Base-by-base conservation (phyloP, 495 filamentous ascomycete species). In the Aspergillus sclerotiicarbonarius region DNA sequence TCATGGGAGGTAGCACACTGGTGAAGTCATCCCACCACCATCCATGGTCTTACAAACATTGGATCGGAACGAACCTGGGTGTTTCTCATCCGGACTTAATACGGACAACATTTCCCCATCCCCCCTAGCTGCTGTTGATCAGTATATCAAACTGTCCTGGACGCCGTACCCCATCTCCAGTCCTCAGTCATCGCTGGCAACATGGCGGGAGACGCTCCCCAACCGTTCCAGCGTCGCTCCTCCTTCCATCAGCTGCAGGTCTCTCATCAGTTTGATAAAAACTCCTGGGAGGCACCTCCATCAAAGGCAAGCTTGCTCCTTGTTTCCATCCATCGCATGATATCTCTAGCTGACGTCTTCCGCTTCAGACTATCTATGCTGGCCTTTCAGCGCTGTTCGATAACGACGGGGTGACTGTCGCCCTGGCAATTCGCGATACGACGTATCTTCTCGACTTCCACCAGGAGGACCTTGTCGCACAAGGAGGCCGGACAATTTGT, bases 391-490 rank as follows among this genome's bases (percentile, higher is more conserved):
- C 76, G 16, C 75, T 79, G 19, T 70, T 77, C 4, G 74, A 82
- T 31, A 62, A 80, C 32, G 69, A 78, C 35, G 75, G 76, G 0
- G 75, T 83, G 8, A 76, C 80, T 0, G 74, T 90, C 16, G 84
- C 86, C 5, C 70, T 93, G 48, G 87, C 87, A 6, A 82, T 89
- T 56, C 89, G 91, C 62, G 90, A 95, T 69, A 80, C 84, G 6
- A 87, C 87, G 0, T 96, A 96, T 64, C 80, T 89, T 19, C 76
- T 90, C 35, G 90, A 94, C 66, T 93, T 89, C 58, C 80, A 82
- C 25, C 80, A 92, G 49, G 78, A 83, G 57, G 71, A 77, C 2
- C 71, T 88, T 18, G 29, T 56, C 1, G 25, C 58, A 2, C 37
- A 44, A 6, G 44, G 65, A 1, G 59, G 78, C 21, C 63, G 71